Evolutionary conservation across 345 rosid species (phyloP).

Genomic region (Hibiscus syriacus): DNA sequence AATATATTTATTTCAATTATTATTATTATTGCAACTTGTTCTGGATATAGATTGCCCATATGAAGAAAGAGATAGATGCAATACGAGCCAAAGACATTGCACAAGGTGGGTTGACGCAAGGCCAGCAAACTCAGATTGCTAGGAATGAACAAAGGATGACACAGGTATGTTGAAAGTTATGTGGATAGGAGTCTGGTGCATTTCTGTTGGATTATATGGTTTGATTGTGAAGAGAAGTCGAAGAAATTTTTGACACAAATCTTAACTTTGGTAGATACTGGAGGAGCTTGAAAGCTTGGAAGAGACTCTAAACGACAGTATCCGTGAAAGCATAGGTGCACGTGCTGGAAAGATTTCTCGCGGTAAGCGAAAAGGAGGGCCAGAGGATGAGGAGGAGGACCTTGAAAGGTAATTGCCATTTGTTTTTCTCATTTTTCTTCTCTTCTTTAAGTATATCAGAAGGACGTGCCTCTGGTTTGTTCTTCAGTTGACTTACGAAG

Average conservation of each 20-base stretch:
- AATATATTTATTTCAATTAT: too few species aligned
- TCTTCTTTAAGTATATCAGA: constrained; percentile 1
- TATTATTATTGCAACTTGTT: constrained; percentile 14
- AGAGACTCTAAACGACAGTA: constrained; percentile 91
- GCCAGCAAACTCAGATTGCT: constrained; percentile 97
- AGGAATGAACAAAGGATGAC: constrained; percentile 85
- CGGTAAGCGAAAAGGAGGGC: constrained; percentile 48
- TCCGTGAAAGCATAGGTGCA: constrained; percentile 87
- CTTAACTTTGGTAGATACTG: constrained; percentile 42
- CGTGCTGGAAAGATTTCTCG: constrained; percentile 43
- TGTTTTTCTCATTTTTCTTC: neutral
- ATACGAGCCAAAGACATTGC: constrained; percentile 91
- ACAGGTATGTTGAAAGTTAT: too few species aligned
- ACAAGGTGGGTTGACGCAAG: constrained; percentile 97
- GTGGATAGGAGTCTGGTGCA: constrained; percentile 5
- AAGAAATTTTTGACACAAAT: neutral
- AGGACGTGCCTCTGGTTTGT: constrained; percentile 4
- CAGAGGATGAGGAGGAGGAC: constrained; percentile 65
- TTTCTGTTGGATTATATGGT: neutral
- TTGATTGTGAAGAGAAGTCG: neutral
- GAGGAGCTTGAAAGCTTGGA: constrained; percentile 98
- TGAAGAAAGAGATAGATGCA: constrained; percentile 92
- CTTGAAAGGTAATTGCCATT: constrained; percentile 41
- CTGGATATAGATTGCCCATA: constrained; percentile 19
- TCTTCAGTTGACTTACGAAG: constrained; percentile 6